Evolutionary conservation across 78 protist genomes (phyloP).

Genomic region (Emiliania huxleyi): DNA sequence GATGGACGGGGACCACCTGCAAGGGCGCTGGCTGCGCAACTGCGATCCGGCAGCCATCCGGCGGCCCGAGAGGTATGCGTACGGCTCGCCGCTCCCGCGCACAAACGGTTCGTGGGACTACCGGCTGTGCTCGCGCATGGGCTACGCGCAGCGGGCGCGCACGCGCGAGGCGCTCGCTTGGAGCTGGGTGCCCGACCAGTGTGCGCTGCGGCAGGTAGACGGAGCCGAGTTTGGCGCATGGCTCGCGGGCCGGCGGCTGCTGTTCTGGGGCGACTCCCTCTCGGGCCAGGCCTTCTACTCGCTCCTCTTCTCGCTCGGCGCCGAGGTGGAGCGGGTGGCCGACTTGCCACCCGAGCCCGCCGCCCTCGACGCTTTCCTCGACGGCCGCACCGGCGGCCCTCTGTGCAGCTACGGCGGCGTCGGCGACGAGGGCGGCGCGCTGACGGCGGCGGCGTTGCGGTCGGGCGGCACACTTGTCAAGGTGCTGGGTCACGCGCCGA

Average conservation of each 20-base stretch:
- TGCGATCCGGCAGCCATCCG: background rate
- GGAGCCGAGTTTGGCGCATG: background rate
- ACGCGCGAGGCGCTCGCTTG: background rate
- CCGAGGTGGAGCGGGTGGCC: background rate
- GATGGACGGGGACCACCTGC: slow-evolving; percentile 4
- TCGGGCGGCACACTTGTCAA: background rate
- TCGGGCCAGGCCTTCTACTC: background rate
- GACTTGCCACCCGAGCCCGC: background rate
- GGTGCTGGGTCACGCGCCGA: background rate
- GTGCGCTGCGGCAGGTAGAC: background rate
- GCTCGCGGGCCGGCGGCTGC: background rate
- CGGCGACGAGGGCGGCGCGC: background rate
- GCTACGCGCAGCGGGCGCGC: background rate
- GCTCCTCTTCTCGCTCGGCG: background rate
- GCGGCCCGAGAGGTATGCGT: background rate
- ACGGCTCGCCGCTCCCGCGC: background rate
- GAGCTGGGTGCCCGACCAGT: background rate
- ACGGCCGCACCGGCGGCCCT: background rate
- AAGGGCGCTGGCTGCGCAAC: background rate
- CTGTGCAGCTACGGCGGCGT: background rate
- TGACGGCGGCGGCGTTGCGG: background rate
- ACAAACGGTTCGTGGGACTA: background rate
- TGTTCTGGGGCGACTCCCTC: background rate
- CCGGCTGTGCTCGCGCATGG: background rate
- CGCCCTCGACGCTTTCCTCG: background rate